These are phyloP conservation scores for Pichia exigua DNA, from an alignment of 805 yeast species.

Conservation along the genomic window DNA sequence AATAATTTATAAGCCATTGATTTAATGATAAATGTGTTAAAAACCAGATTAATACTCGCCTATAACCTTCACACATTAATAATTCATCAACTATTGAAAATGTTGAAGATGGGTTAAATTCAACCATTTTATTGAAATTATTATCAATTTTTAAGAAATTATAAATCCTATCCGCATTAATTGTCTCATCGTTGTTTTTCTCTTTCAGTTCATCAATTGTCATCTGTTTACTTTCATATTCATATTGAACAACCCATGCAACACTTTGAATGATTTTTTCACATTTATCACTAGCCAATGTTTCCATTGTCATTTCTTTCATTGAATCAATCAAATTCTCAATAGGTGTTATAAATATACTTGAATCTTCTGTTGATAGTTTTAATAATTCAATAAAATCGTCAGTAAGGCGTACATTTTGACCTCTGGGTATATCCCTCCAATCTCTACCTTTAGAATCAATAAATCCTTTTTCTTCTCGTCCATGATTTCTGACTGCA, in stretches of 20 bases:
- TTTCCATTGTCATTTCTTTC: slow-evolving; percentile 20
- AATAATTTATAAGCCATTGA: slow-evolving; percentile 50
- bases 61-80: slow-evolving; percentile 57
- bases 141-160: slow-evolving; percentile 35
- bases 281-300: slow-evolving; percentile 25
- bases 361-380: slow-evolving; percentile 16
- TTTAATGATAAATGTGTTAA: slow-evolving; percentile 55
- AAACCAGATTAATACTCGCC: slow-evolving; percentile 61
- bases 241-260: slow-evolving; percentile 41
- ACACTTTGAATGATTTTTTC: slow-evolving; percentile 40
- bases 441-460: slow-evolving; percentile 61
- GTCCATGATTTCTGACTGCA: slow-evolving; percentile 31
- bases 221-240: slow-evolving; percentile 19
- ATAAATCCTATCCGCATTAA: slow-evolving; percentile 47
- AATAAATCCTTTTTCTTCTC: slow-evolving; percentile 34
- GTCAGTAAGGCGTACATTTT: slow-evolving; percentile 34
- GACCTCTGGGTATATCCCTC: slow-evolving; percentile 63
- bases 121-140: slow-evolving; percentile 43
- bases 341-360: slow-evolving; percentile 23
- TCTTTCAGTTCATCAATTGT: slow-evolving; percentile 14
- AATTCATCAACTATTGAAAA: slow-evolving; percentile 59
- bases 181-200: slow-evolving; percentile 18
- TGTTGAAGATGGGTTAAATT: slow-evolving; percentile 43
- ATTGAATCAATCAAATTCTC: slow-evolving; percentile 20
- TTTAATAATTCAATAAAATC: slow-evolving; percentile 20